phyloP scores from a whole-genome alignment of 768 basidiomycete species.

The Phlegmacium glaucopus region DNA sequence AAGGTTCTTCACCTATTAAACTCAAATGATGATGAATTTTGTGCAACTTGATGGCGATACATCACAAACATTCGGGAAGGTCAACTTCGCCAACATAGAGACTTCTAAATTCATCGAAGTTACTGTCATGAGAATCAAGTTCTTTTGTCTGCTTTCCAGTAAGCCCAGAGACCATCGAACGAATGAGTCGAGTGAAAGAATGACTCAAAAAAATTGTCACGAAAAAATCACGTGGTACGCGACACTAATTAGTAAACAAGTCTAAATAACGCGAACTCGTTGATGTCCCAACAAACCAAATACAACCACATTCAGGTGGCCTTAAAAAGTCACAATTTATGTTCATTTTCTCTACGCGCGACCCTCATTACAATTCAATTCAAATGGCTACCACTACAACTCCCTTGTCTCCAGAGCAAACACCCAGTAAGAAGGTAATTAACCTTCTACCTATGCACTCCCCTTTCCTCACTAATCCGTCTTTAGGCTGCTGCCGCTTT shows the following conservation, averaged over 20 bases:
- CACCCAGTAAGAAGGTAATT: constrained; percentile 52
- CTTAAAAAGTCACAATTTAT: constrained; percentile 18
- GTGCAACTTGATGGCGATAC: too few species aligned
- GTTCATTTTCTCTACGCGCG: constrained; percentile 7
- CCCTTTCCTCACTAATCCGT: too few species aligned
- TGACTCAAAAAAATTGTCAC: background rate
- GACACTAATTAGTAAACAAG: constrained; percentile 9
- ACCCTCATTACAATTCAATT: too few species aligned
- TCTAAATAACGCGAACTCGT: constrained; percentile 23
- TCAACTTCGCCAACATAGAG: constrained; percentile 70
- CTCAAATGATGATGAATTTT: background rate
- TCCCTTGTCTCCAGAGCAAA: constrained; percentile 30
- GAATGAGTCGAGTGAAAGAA: background rate
- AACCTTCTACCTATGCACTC: too few species aligned
- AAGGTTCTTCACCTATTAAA: constrained; percentile 83
- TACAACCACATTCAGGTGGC: constrained; percentile 29
- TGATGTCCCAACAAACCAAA: constrained; percentile 29
- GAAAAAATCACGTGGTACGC: background rate
- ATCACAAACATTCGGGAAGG: constrained; percentile 50
- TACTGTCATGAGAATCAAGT: background rate
- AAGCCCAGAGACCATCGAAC: constrained; percentile 17
- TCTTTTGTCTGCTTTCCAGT: constrained; percentile 7
- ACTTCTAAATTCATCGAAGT: constrained; percentile 27
- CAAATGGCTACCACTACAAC: constrained; percentile 31
- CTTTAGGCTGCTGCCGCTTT: too few species aligned